phyloP scores from a whole-genome alignment of 345 rosid genomes.

The Populus tremula region DNA sequence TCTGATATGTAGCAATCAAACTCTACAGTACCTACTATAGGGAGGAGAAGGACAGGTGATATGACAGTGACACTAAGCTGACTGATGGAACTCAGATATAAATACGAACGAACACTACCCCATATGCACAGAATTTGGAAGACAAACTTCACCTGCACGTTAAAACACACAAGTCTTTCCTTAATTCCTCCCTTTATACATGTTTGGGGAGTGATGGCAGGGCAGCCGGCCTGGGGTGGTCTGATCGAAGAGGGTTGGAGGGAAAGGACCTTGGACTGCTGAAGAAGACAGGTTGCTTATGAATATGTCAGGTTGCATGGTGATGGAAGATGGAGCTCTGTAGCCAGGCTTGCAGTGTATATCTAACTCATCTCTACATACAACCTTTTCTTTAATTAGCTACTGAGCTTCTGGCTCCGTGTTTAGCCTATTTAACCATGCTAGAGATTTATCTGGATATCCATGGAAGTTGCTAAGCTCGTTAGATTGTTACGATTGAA shows the following conservation, averaged over 20 bases:
- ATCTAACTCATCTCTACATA: neutral
- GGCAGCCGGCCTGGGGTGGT: conserved; percentile 56
- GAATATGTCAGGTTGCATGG: conserved; percentile 75
- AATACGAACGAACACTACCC: conserved; percentile 43
- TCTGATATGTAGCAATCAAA: too few species aligned
- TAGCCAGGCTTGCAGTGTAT: conserved; percentile 64
- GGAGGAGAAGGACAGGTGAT: conserved; percentile 27
- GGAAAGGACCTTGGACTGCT: conserved; percentile 95
- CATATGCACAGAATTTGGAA: conserved; percentile 38
- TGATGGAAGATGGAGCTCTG: conserved; percentile 94
- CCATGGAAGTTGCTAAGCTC: neutral
- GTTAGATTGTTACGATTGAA: neutral
- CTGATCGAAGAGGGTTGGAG: conserved; percentile 73
- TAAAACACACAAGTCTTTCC: conserved; percentile 1
- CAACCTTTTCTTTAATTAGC: neutral
- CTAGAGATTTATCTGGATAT: too few species aligned
- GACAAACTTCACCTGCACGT: conserved; percentile 6
- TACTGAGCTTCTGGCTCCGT: neutral
- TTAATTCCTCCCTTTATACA: conserved; percentile 10
- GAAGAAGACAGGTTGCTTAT: conserved; percentile 78
- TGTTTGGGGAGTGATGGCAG: conserved; percentile 72
- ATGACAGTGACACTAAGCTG: conserved; percentile 42
- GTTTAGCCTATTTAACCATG: neutral
- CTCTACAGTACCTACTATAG: neutral
- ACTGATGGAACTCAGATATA: conserved; percentile 45